These are phyloP conservation scores for Cystofilobasidium bisporidii DNA, from an alignment of 768 basidiomycete genomes.

Conservation along the genomic window DNA sequence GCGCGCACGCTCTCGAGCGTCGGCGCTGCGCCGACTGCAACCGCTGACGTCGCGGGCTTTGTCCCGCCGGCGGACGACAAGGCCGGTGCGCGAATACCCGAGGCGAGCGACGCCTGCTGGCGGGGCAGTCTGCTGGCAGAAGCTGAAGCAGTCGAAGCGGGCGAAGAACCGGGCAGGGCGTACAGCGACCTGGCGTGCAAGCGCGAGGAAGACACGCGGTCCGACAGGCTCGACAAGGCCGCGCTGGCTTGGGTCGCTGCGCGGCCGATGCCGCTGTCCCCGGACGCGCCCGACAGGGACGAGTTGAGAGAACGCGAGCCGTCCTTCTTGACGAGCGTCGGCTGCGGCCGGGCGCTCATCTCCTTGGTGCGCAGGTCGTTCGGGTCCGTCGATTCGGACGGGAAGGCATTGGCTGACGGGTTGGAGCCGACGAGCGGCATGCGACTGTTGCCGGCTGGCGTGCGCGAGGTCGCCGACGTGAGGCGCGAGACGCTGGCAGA, in stretches of 20 bases:
- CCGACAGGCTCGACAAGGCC: not conserved
- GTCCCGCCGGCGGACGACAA: not conserved
- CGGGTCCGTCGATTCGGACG: not conserved
- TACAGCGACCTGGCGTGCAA: not conserved
- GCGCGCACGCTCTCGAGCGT: conserved; percentile 2
- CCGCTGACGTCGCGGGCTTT: not conserved
- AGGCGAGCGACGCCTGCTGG: not conserved
- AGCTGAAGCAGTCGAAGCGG: not conserved
- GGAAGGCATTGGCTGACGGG: not conserved
- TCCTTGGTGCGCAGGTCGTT: not conserved
- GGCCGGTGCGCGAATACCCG: not conserved
- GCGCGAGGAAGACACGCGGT: not conserved
- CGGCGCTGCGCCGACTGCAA: not conserved
- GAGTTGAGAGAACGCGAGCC: not conserved
- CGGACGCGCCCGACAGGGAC: not conserved
- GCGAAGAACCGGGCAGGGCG: not conserved
- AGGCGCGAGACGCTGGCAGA: not conserved
- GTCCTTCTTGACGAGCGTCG: not conserved
- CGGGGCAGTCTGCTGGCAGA: not conserved
- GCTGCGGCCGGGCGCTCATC: not conserved
- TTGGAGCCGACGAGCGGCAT: not conserved
- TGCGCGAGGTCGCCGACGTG: not conserved
- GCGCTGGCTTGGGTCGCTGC: too few species aligned
- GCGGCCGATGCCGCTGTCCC: not conserved
- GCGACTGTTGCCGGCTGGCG: not conserved